phyloP scores from a whole-genome alignment of 352 stramenopile genomes.

The Pythium aristosporum region DNA sequence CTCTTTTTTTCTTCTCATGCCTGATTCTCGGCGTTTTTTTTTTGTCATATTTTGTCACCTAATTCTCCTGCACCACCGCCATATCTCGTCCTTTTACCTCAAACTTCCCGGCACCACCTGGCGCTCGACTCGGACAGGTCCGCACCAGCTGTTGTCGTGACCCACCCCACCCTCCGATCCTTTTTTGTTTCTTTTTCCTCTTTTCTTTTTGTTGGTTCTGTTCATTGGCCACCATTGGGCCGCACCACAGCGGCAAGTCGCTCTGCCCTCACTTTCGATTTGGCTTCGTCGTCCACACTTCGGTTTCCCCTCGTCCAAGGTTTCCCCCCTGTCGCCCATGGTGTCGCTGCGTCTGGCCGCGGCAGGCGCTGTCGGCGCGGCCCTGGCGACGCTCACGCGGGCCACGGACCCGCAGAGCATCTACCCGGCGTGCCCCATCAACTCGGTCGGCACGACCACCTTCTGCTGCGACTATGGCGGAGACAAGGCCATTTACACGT shows the following conservation, averaged over 20 bases:
- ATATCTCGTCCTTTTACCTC: neutral
- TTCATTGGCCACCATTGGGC: neutral
- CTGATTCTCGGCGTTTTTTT: no score
- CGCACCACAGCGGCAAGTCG: neutral
- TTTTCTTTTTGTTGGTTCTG: no score
- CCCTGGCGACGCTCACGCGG: constrained; percentile 28
- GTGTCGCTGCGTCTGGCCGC: constrained; percentile 16
- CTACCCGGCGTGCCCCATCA: constrained; percentile 39
- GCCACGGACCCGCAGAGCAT: constrained; percentile 52
- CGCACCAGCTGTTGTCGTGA: constrained; percentile 1
- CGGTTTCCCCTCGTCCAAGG: neutral
- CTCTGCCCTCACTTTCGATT: constrained; percentile 12
- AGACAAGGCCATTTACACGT: constrained; percentile 34
- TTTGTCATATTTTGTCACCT: no score
- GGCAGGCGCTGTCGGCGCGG: constrained; percentile 10
- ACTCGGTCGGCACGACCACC: constrained; percentile 40
- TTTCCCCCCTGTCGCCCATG: constrained; percentile 2
- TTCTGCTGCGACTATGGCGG: constrained; percentile 33
- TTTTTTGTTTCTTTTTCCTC: no score
- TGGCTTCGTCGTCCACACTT: constrained; percentile 7
- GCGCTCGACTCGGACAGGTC: neutral
- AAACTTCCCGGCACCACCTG: neutral
- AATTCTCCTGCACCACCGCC: neutral
- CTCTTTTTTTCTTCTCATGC: no score
- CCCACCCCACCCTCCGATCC: neutral